A percentile compares a stretch with the other conserved stretches of the same genome.
Conservation (phyloP, 2,329 filamentous ascomycete species). For the Geosmithia flava region DNA sequence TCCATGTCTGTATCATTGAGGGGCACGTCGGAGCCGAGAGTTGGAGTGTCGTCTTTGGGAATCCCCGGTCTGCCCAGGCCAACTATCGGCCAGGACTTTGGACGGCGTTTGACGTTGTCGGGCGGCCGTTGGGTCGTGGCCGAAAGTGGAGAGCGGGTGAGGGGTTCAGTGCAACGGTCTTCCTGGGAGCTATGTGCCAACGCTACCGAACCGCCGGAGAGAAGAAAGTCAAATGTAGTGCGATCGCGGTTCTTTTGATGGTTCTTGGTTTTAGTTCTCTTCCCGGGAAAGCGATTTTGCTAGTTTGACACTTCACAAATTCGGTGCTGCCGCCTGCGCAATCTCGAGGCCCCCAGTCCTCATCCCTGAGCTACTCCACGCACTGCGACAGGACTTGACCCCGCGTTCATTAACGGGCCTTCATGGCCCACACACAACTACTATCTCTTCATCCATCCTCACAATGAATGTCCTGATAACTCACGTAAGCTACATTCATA, state of each 20-base stretch:
- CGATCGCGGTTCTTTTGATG: not conserved
- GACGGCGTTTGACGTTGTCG: not conserved
- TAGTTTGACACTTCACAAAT: not conserved
- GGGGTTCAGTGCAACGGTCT: not conserved
- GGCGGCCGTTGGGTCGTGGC: not conserved
- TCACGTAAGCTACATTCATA: not conserved
- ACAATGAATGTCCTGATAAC: not conserved
- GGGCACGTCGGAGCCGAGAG: not conserved
- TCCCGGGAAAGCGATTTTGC: not conserved
- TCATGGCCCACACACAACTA: not conserved
- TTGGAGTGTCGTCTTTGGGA: not conserved
- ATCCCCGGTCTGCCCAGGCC: not conserved
- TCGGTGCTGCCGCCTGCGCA: not conserved
- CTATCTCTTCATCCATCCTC: not conserved
- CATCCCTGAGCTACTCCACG: conserved; percentile 1
- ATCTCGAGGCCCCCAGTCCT: not conserved
- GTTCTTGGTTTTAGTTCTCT: not conserved
- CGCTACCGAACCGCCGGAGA: not conserved
- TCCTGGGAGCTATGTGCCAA: not conserved
- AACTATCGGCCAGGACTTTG: not conserved
- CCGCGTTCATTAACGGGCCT: not conserved
- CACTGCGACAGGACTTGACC: not conserved
- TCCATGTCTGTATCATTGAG: conserved; percentile 29
- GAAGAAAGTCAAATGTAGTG: not conserved
- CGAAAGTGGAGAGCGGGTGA: not conserved